Conservation (phyloP, 768 basidiomycete genomes). For the Pulveroboletus sp. region DNA sequence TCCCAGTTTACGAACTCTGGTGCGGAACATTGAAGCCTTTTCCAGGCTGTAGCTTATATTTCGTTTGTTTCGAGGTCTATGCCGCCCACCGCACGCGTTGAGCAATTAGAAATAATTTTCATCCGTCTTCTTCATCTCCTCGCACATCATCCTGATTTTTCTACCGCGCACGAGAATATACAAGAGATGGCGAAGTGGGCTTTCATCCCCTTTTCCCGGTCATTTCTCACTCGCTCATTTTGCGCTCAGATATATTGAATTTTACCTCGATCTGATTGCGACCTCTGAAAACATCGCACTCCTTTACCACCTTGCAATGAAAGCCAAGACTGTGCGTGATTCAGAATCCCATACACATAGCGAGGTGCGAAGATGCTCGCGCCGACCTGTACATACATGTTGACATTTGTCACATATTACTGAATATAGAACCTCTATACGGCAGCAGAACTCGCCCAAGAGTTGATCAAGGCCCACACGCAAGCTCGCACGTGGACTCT, state of each 20-base stretch:
- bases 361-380: conserved; percentile 45
- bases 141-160: conserved; percentile 94
- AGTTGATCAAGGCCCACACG: conserved; percentile 69
- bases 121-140: conserved; percentile 82
- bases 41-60: conserved; percentile 58
- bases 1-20: neutral
- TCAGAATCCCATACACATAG: conserved; percentile 59
- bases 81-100: conserved; percentile 49
- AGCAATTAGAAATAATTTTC: conserved; percentile 77
- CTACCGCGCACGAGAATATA: conserved; percentile 58
- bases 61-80: conserved; percentile 43
- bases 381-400: neutral
- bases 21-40: conserved; percentile 2
- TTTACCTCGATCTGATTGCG: conserved; percentile 77
- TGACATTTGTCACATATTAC: neutral
- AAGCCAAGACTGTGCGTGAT: conserved; percentile 85
- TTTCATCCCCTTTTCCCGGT: neutral
- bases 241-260: conserved; percentile 70
- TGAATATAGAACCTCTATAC: conserved; percentile 73
- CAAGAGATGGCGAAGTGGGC: conserved; percentile 77
- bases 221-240: neutral
- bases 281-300: conserved; percentile 80
- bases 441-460: conserved; percentile 84
- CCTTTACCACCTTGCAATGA: conserved; percentile 75
- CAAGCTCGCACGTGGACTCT: conserved; percentile 67